Evolutionary conservation across 192 early-diverging fungal species (phyloP), one percentile per base, ranked within the genome.

Genomic region (Coemansia sp.): DNA sequence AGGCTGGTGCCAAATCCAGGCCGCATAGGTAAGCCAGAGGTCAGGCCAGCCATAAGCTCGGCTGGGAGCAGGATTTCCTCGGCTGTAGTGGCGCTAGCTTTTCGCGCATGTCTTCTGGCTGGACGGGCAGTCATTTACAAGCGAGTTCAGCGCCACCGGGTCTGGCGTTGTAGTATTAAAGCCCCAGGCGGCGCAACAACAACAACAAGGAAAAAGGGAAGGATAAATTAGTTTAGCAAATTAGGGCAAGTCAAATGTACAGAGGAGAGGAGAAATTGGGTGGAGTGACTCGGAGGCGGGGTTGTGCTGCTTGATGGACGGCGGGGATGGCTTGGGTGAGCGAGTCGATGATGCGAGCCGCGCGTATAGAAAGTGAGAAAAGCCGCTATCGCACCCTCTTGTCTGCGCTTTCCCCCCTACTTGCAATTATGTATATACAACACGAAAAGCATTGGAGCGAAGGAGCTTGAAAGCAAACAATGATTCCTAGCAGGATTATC

Each of bases 61-160:
- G 58, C 62, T n/a, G 77, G 77, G 13, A 80, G 72, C 62, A 79
- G 57, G 37, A 79, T 79, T 21, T 79, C 77, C 63, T 79, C 77
- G 16, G 71, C 77, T 14, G 77, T 79, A 13, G 77, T 79, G 28
- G 77, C 77, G 28, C 77, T 79, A 21, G 77, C 77, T 55, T 79
- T 79, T 16, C 77, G 77, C 34, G 77, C 77, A 67, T 79, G 77
- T 33, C 71, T 34, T 63, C 77, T 63, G 42, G 45, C 46, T 2
- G 71, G 77, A 18, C 71, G 77, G 14, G 77, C 35, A 6, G 77
- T 26, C 77, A 79, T 79, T 66, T 40, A 18, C 60, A 39, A 28
- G n/a, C 14, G 42, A 59, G 23, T 14, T 26, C 24, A 55, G 51
- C 26, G 51, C 51, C 51, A 55, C 51, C 51, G 24, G 43, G 43